Conservation (phyloP, 371 early-diverging fungal species). For the Basidiobolus meristosporus region DNA sequence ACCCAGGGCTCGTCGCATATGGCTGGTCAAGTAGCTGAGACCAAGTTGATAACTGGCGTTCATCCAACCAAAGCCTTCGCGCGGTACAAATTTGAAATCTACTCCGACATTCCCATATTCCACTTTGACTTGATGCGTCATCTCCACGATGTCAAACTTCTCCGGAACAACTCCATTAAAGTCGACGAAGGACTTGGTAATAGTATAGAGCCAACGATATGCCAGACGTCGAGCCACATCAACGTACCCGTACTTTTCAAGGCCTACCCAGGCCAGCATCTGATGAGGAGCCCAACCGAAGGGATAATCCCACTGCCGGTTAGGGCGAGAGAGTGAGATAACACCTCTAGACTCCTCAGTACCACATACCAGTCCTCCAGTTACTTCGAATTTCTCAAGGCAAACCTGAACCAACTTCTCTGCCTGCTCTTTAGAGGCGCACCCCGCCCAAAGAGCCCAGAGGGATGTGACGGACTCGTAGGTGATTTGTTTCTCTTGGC, state of each 20-base stretch:
- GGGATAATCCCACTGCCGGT: slow-evolving; percentile 92
- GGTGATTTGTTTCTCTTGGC: slow-evolving; percentile 14
- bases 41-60: slow-evolving; percentile 84
- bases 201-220: slow-evolving; percentile 90
- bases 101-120: slow-evolving; percentile 91
- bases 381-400: slow-evolving; percentile 49
- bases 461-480: slow-evolving; percentile 62
- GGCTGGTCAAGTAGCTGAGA: slow-evolving; percentile 40
- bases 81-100: slow-evolving; percentile 82
- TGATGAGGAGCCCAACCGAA: slow-evolving; percentile 98
- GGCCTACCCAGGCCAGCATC: slow-evolving; percentile 85
- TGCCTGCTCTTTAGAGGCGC: slow-evolving; percentile 41
- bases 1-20: slow-evolving; percentile 63
- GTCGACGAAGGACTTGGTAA: slow-evolving; percentile 86
- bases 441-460: slow-evolving; percentile 66
- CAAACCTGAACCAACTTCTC: slow-evolving; percentile 15
- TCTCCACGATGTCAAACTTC: slow-evolving; percentile 83
- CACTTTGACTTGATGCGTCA: slow-evolving; percentile 81
- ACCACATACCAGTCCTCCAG: slow-evolving; percentile 75
- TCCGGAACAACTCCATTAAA: slow-evolving; percentile 95
- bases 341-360: slow-evolving; percentile 70
- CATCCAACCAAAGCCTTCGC: slow-evolving; percentile 98
- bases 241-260: slow-evolving; percentile 63
- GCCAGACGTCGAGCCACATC: slow-evolving; percentile 62
- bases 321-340: slow-evolving; percentile 62